Conservation (phyloP, 805 yeast genomes). For the Candida hungchunana region DNA sequence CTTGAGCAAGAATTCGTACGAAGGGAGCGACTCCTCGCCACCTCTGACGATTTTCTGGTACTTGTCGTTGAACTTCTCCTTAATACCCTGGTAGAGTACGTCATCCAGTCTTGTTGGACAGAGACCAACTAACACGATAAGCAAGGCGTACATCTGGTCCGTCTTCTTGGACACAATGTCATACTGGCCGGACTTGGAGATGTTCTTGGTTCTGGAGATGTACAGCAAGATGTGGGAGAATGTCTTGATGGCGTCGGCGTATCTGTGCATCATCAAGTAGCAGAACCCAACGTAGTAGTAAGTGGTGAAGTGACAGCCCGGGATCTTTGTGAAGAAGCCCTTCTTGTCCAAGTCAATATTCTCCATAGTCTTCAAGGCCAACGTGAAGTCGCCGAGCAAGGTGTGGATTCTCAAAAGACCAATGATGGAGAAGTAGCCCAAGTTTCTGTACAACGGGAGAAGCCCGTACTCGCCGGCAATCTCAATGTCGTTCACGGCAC, state of each 20-base stretch:
- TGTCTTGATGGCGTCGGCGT: conserved; percentile 45
- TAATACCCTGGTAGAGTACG: conserved; percentile 37
- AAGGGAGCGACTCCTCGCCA: conserved; percentile 36
- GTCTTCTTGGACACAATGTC: conserved; percentile 43
- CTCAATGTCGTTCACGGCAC: conserved; percentile 18
- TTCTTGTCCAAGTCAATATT: conserved; percentile 42
- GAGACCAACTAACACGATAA: conserved; percentile 42
- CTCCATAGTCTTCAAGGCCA: conserved; percentile 46
- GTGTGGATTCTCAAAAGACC: conserved; percentile 48
- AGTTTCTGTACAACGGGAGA: conserved; percentile 38
- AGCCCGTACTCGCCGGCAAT: conserved; percentile 43
- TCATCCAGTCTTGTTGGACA: conserved; percentile 46
- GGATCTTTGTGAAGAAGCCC: conserved; percentile 43
- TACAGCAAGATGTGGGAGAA: conserved; percentile 43
- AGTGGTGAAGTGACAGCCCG: conserved; percentile 47
- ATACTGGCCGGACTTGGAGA: conserved; percentile 39
- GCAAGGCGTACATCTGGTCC: conserved; percentile 48
- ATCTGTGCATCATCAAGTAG: conserved; percentile 46
- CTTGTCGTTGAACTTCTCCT: conserved; percentile 45
- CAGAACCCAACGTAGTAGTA: conserved; percentile 50
- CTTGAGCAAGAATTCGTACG: conserved; percentile 42
- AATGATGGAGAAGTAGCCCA: conserved; percentile 45
- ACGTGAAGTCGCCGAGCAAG: conserved; percentile 43
- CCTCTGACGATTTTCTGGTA: conserved; percentile 38
- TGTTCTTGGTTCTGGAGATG: conserved; percentile 42